Evolutionary conservation across 768 basidiomycete genomes (phyloP), one percentile per base, ranked within the genome.

Genomic region (Tulasnella sp.): DNA sequence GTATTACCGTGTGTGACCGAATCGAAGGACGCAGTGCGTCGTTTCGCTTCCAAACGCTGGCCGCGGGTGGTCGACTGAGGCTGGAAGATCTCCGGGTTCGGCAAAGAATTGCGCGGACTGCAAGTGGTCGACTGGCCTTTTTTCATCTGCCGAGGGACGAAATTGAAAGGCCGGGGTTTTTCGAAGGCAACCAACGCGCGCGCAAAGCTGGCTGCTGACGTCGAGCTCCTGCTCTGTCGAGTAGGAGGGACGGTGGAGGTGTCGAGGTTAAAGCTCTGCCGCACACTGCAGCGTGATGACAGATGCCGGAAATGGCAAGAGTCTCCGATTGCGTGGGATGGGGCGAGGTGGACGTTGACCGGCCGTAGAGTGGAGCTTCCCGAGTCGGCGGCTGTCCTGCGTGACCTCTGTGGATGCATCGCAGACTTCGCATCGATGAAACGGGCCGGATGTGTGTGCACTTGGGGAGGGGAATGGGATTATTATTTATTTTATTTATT

Each of bases 231-330:
- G 29, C 61, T 32, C 15, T 3, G 29, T 35, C 29, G 61, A 67
- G 61, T 67, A 67, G 32, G 61, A 26, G 61, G 61, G 26, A 35
- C 15, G 61, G 61, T 67, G 61, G 32, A 35, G 61, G 61, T 67
- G 61, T 67, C 61, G 61, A 67, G 61, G 61, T 67, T 67, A 67
- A 67, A 67, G 61, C 61, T 67, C 61, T 67, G 29, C 61, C 61
- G 61, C 61, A 35, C 61, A 67, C 2, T 10, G n/a, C 13, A 61
- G n/a, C 4, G 10, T 51, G 20, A 13, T 67, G 61, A 67, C 61
- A 67, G 61, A 32, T 67, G 61, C 61, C 61, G 61, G 26, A 67
- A 67, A 16, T 16, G 26, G 61, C 61, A 67, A 18, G 61, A 35
- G 61, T 67, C 61, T 26, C 61, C 61, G 61, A 67, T 32, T 67